Conservation (phyloP, 2,329 filamentous ascomycete genomes). For the Aspergillus versicolor region DNA sequence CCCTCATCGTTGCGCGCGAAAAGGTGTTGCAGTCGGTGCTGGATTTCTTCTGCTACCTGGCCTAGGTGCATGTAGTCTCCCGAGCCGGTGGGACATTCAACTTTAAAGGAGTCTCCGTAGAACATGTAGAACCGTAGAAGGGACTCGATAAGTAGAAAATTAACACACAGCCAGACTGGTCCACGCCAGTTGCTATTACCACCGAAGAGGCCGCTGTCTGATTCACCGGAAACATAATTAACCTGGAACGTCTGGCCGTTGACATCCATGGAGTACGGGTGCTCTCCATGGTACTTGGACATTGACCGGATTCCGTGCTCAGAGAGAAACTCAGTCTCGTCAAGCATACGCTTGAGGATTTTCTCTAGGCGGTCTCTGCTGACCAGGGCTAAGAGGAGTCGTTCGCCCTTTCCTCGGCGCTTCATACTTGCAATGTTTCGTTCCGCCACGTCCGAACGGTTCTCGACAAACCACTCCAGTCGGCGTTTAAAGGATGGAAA, state of each 20-base stretch:
- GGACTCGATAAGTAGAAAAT: conserved; percentile 90
- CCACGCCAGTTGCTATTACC: conserved; percentile 98
- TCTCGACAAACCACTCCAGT: conserved; percentile 89
- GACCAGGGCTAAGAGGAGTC: conserved; percentile 83
- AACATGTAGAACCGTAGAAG: conserved; percentile 96
- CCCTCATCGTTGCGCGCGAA: conserved; percentile 83
- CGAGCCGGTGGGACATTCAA: conserved; percentile 91
- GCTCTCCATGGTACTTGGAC: conserved; percentile 84
- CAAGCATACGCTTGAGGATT: conserved; percentile 87
- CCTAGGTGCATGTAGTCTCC: conserved; percentile 95
- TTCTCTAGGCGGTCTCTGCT: conserved; percentile 89
- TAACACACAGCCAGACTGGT: conserved; percentile 94
- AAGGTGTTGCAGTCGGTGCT: conserved; percentile 89
- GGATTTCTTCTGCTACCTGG: conserved; percentile 90
- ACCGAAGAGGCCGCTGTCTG: conserved; percentile 90
- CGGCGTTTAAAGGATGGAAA: conserved; percentile 91
- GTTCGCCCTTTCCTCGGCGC: conserved; percentile 84
- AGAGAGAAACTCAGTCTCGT: conserved; percentile 89
- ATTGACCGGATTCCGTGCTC: conserved; percentile 88
- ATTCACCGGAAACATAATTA: conserved; percentile 90
- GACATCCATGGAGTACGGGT: conserved; percentile 93
- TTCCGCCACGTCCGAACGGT: conserved; percentile 81
- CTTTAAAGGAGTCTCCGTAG: conserved; percentile 82
- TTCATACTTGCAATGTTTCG: conserved; percentile 93
- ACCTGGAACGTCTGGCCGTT: conserved; percentile 88